Percentiles rank a stretch among this genome's conserved stretches.
These are phyloP conservation scores for Gnetum montanum DNA, from an alignment of 75 land plant species.

Conservation along the genomic window DNA sequence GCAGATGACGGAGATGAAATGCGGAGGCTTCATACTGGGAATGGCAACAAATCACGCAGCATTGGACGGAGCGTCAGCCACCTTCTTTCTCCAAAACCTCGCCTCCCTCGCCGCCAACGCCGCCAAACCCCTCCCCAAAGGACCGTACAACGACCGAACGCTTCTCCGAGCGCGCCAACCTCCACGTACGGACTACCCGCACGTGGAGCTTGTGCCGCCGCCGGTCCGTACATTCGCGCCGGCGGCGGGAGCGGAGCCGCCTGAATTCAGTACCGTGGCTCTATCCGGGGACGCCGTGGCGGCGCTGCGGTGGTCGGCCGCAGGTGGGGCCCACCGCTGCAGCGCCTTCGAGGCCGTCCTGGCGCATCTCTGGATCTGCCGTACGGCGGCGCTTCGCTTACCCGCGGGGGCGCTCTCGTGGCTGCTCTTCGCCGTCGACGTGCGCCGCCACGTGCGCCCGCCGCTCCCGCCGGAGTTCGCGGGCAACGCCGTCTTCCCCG, in stretches of 20 bases:
- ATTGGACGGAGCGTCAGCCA: constrained; percentile 5
- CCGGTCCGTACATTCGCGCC: too few relatives aligned
- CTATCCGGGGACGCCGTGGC: too few relatives aligned
- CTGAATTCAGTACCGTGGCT: too few relatives aligned
- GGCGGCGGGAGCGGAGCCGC: too few relatives aligned
- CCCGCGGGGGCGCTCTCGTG: constrained; percentile 5
- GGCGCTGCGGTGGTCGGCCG: too few relatives aligned
- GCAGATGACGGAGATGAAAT: constrained; percentile 29
- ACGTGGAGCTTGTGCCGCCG: constrained; percentile 21
- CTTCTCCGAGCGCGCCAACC: constrained; percentile 23
- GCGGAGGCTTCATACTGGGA: constrained; percentile 31
- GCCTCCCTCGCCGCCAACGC: constrained; percentile 5
- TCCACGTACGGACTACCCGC: constrained; percentile 13
- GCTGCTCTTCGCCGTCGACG: constrained; percentile 21
- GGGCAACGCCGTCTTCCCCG: constrained; percentile 32
- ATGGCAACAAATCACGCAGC: constrained; percentile 17
- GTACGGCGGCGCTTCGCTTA: not conserved
- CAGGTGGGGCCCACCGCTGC: constrained; percentile 20
- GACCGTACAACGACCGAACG: constrained; percentile 14
- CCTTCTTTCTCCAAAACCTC: not conserved
- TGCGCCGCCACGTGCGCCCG: constrained; percentile 12
- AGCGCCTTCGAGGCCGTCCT: constrained; percentile 7
- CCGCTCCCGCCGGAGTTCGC: constrained; percentile 12
- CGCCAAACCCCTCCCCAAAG: not conserved
- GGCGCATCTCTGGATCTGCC: constrained; percentile 11